These are phyloP conservation scores for Didymella exigua DNA, from an alignment of 2,329 filamentous ascomycete species.

Conservation along the genomic window DNA sequence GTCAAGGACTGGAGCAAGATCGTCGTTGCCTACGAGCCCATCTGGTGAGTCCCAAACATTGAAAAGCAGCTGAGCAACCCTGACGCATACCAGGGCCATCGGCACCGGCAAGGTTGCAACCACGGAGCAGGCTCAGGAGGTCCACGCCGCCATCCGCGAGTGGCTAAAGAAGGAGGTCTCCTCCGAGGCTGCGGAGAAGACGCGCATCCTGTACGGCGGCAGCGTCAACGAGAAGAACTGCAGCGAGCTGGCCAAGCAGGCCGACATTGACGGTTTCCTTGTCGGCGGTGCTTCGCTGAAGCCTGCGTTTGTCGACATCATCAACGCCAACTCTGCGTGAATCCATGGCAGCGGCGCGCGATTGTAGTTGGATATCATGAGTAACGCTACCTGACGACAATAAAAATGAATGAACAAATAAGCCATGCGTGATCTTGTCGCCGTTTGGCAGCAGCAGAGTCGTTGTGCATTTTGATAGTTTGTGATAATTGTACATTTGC, in stretches of 20 bases:
- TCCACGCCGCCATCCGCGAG: slow-evolving; percentile 78
- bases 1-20: slow-evolving; percentile 89
- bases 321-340: slow-evolving; percentile 62
- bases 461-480: slow-evolving; percentile 8
- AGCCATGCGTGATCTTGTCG: not conserved
- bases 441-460: not conserved
- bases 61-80: not conserved
- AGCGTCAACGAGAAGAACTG: slow-evolving; percentile 99
- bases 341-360: slow-evolving; percentile 42
- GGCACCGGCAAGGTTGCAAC: slow-evolving; percentile 73
- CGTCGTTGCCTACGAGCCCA: slow-evolving; percentile 97
- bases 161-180: slow-evolving; percentile 82
- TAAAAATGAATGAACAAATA: slow-evolving; percentile 10
- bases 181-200: slow-evolving; percentile 78
- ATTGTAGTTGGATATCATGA: slow-evolving; percentile 42
- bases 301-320: slow-evolving; percentile 82
- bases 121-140: slow-evolving; percentile 50
- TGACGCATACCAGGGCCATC: slow-evolving; percentile 60
- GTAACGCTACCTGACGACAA: slow-evolving; percentile 12
- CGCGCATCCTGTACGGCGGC: slow-evolving; percentile 94
- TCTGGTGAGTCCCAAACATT: slow-evolving; percentile 70
- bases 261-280: slow-evolving; percentile 97
- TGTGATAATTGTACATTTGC: slow-evolving; percentile 28
- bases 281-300: slow-evolving; percentile 96
- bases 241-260: slow-evolving; percentile 85